These are phyloP conservation scores for Hydnum rufescens DNA, from an alignment of 768 basidiomycete genomes.

Conservation along the genomic window DNA sequence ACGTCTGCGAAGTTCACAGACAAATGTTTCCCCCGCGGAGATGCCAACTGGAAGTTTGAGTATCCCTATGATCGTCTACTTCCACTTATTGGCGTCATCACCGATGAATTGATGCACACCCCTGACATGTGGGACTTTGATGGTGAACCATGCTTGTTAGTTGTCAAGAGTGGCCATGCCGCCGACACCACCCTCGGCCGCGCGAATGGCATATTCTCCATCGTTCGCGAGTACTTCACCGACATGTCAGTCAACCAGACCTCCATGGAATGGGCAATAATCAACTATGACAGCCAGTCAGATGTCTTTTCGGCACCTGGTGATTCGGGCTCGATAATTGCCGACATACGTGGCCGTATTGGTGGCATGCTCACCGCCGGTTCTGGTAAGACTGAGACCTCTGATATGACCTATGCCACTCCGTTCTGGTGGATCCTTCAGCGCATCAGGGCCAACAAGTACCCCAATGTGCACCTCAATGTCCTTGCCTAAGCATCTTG, in stretches of 20 bases:
- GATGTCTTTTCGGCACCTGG: constrained; percentile 9
- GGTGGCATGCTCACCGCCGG: constrained; percentile 18
- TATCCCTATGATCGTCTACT: constrained; percentile 21
- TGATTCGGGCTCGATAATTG: constrained; percentile 19
- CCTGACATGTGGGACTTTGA: constrained; percentile 17
- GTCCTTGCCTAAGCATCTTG: background rate
- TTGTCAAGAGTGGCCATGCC: constrained; percentile 21
- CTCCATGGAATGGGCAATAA: constrained; percentile 16
- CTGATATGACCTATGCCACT: constrained; percentile 23
- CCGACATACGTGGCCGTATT: constrained; percentile 16
- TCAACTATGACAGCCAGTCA: constrained; percentile 1
- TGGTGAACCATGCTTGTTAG: constrained; percentile 17
- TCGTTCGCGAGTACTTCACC: constrained; percentile 18
- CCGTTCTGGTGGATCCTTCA: constrained; percentile 18
- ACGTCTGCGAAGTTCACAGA: constrained; percentile 12
- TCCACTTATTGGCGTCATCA: constrained; percentile 16
- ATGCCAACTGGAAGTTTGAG: constrained; percentile 12
- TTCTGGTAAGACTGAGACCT: constrained; percentile 10
- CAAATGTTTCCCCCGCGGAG: constrained; percentile 15
- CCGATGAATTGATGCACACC: constrained; percentile 16
- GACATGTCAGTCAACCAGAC: constrained; percentile 4
- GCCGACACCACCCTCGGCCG: constrained; percentile 22
- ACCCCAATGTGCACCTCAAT: constrained; percentile 2
- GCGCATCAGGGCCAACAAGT: constrained; percentile 7
- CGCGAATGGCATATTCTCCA: constrained; percentile 18